Base-by-base conservation (phyloP, 2,329 filamentous ascomycete genomes). In the Lecanoromycetidae sp. region DNA sequence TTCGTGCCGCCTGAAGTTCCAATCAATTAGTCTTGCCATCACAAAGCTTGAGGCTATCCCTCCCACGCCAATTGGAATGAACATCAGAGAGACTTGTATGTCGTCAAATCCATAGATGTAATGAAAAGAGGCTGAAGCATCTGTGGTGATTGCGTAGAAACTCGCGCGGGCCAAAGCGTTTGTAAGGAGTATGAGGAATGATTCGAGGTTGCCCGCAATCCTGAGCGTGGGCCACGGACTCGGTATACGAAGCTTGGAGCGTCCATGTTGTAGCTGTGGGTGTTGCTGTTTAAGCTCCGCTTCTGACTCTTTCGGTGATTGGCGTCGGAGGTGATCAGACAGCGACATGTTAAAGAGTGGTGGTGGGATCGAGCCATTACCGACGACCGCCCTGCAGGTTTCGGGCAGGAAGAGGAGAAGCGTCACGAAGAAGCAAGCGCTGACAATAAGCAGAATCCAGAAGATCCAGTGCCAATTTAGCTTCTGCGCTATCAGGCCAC, bases 381-480 rank as follows among this genome's bases (percentile, higher is more conserved):
- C 61, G 0, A 66, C 63, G 2, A 66, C 54, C 9, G 57, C 61
- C 7, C 68, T 58, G 26, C 59, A 60, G 1, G 67, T 71, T 52
- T 71, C 69, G 0, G 79, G 80, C 7, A 81, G 66, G 5, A 74
- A 66, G 9, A 80, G 52, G 3, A 71, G 56, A 48, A 76, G 75
- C 0, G 75, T 69, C 2, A 80, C 50, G 25, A 80, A 60, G 60
- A 74, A 75, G 0, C 63, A 60, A 3, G 56, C 59, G 0, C 62
- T 58, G 2, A 64, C 63, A 30, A 84, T 79, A 30, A 74, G 68
- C 49, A 80, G 69, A 57, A 83, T 82, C 79, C 79, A 83, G 57
- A 84, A 84, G 47, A 82, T 76, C 44, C 74, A 69, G 13, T 74
- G 66, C 80, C 80, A 84, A 9, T 77, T 77, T 0, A 82, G 68